Conservation (phyloP, 2,329 filamentous ascomycete genomes). For the Pseudogymnoascus sp. region DNA sequence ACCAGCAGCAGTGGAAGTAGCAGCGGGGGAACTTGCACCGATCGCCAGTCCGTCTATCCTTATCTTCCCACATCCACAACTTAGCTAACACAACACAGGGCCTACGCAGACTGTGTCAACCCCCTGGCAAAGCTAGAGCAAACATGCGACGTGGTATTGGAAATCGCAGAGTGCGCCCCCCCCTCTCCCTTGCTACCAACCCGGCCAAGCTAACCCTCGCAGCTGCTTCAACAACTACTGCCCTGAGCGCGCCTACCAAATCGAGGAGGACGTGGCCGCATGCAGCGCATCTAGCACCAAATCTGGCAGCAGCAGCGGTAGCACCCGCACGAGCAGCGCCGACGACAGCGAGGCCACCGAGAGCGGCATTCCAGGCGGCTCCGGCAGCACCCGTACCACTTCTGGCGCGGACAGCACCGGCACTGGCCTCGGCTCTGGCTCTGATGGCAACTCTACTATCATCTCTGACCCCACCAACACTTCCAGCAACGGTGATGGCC, state of each 20-base stretch:
- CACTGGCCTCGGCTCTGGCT: neutral
- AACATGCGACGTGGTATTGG: neutral
- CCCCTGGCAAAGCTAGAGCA: neutral
- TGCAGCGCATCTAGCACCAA: neutral
- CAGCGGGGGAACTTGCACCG: neutral
- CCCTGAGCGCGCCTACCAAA: neutral
- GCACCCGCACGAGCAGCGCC: neutral
- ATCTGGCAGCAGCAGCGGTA: neutral
- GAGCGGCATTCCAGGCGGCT: neutral
- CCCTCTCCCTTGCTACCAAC: neutral
- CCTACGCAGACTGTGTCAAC: neutral
- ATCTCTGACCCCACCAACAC: neutral
- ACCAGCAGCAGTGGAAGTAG: neutral
- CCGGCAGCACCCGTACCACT: neutral
- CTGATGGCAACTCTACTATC: neutral
- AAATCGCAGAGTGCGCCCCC: neutral
- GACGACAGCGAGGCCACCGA: neutral
- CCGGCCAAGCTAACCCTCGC: neutral
- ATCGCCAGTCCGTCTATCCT: neutral
- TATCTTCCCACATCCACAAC: neutral
- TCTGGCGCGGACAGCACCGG: neutral
- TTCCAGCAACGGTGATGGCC: neutral
- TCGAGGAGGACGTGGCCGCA: neutral
- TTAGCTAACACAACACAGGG: neutral
- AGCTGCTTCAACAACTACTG: neutral